Conservation (phyloP, 805 yeast species). For the Yarrowia sp. region DNA sequence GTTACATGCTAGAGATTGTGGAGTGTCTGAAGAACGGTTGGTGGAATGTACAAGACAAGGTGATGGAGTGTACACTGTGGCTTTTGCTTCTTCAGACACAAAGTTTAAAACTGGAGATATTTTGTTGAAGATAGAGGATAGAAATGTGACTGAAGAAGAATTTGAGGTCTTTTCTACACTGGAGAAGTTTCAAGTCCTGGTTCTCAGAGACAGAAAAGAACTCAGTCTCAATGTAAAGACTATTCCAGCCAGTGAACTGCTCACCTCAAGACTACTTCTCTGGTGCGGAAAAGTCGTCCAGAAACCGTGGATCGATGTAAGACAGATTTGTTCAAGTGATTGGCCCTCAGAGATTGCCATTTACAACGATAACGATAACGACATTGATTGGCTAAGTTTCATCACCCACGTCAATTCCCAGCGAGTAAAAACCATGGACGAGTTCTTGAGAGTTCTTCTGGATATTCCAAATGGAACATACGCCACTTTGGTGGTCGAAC, state of each 20-base stretch:
- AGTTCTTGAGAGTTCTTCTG: constrained; percentile 59
- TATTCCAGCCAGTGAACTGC: constrained; percentile 50
- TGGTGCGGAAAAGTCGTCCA: constrained; percentile 84
- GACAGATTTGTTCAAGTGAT: constrained; percentile 62
- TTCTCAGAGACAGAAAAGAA: constrained; percentile 66
- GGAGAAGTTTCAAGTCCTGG: too few relatives aligned
- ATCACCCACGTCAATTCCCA: constrained; percentile 80
- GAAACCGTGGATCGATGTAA: constrained; percentile 81
- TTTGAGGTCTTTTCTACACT: too few relatives aligned
- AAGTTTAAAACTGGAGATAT: constrained; percentile 62
- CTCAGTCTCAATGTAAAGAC: constrained; percentile 60
- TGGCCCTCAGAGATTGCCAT: constrained; percentile 63
- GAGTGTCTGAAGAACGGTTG: constrained; percentile 81
- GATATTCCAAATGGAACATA: constrained; percentile 70
- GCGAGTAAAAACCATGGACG: constrained; percentile 62
- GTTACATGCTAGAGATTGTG: constrained; percentile 70
- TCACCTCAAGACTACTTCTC: constrained; percentile 60
- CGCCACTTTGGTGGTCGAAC: constrained; percentile 69
- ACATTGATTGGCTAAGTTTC: too few relatives aligned
- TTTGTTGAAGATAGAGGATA: constrained; percentile 60
- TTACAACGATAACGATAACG: too few relatives aligned
- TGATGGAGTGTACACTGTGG: neutral
- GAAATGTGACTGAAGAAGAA: constrained; percentile 51
- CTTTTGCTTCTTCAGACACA: constrained; percentile 54
- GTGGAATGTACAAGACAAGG: constrained; percentile 33